These are phyloP conservation scores for Plasmodium malariae DNA, from an alignment of 169 alveolate species.

Conservation along the genomic window DNA sequence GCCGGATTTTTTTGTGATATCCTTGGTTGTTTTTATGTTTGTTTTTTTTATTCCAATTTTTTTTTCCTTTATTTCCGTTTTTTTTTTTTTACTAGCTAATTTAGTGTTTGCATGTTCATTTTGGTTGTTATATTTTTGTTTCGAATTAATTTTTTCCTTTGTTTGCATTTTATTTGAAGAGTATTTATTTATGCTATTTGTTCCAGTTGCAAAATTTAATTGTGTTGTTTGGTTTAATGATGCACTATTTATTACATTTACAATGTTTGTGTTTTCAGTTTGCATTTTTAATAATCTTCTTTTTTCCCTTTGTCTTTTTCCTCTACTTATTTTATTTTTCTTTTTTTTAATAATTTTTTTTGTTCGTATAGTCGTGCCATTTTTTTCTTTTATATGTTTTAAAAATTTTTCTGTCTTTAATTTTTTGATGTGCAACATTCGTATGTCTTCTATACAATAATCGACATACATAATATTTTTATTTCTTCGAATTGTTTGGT, in stretches of 20 bases:
- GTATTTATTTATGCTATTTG: not conserved
- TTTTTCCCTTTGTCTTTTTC: slow-evolving; percentile 74
- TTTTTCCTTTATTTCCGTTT: slow-evolving; percentile 9
- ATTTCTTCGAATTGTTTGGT: slow-evolving; percentile 39
- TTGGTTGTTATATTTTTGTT: slow-evolving; percentile 1
- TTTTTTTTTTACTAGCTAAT: slow-evolving; percentile 2
- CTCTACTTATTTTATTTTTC: slow-evolving; percentile 62
- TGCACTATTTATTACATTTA: slow-evolving; percentile 6
- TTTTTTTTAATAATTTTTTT: slow-evolving; percentile 33
- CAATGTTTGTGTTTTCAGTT: slow-evolving; percentile 30
- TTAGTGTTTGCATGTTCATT: not conserved
- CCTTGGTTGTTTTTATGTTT: slow-evolving; percentile 2
- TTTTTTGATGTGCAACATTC: slow-evolving; percentile 76
- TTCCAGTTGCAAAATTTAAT: not conserved
- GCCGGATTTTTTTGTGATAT: slow-evolving; percentile 6
- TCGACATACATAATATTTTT: slow-evolving; percentile 70
- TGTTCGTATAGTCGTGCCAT: slow-evolving; percentile 1
- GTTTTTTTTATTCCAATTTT: slow-evolving; percentile 4
- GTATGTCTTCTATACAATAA: slow-evolving; percentile 72
- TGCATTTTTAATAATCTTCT: slow-evolving; percentile 59
- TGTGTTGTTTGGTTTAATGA: not conserved
- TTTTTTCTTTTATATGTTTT: slow-evolving; percentile 49
- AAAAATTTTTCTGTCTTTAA: slow-evolving; percentile 68
- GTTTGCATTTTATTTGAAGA: not conserved
- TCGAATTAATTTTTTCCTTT: not conserved